A percentile compares a stretch with the other conserved stretches of the same genome.
phyloP scores from a whole-genome alignment of 2,329 filamentous ascomycete species.

The Tolypocladium ovalisporum region DNA sequence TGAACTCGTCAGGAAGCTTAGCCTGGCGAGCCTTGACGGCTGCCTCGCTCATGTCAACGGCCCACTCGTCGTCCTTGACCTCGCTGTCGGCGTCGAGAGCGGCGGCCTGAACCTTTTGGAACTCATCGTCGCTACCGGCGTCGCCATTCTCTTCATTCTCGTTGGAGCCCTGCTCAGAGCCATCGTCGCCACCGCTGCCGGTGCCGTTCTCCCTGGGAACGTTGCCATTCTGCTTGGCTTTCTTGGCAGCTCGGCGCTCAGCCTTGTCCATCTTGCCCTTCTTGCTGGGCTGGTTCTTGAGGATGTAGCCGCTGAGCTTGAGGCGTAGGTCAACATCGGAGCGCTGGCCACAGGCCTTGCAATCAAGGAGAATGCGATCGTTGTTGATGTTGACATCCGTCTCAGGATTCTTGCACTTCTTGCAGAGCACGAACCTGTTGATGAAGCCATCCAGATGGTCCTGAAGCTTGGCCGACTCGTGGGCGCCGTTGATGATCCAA shows the following conservation, averaged over 20 bases:
- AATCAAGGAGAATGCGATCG: conserved; percentile 83
- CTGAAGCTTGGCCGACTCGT: conserved; percentile 90
- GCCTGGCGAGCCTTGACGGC: conserved; percentile 91
- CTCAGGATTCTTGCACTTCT: conserved; percentile 99
- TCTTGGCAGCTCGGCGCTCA: conserved; percentile 80
- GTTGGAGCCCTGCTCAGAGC: conserved; percentile 37
- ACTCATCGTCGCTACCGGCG: conserved; percentile 81
- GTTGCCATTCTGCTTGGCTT: conserved; percentile 68
- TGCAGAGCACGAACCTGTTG: conserved; percentile 96
- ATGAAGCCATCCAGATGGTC: conserved; percentile 99
- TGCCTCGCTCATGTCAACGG: conserved; percentile 90
- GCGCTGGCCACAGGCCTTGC: conserved; percentile 95
- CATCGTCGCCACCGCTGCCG: conserved; percentile 50
- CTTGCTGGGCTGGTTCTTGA: conserved; percentile 76
- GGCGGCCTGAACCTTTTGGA: conserved; percentile 66
- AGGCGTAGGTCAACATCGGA: conserved; percentile 84
- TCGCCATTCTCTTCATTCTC: conserved; percentile 46
- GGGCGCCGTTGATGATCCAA: conserved; percentile 99
- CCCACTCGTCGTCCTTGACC: conserved; percentile 83
- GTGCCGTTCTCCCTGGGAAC: conserved; percentile 41
- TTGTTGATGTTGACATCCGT: conserved; percentile 95
- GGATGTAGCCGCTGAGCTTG: conserved; percentile 93
- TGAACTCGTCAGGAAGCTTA: conserved; percentile 87
- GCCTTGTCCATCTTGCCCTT: conserved; percentile 98
- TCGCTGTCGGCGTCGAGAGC: conserved; percentile 41